Evolutionary conservation across 495 filamentous ascomycete species (phyloP), one percentile per base, ranked within the genome.

Genomic region (Bacidia rubella): DNA sequence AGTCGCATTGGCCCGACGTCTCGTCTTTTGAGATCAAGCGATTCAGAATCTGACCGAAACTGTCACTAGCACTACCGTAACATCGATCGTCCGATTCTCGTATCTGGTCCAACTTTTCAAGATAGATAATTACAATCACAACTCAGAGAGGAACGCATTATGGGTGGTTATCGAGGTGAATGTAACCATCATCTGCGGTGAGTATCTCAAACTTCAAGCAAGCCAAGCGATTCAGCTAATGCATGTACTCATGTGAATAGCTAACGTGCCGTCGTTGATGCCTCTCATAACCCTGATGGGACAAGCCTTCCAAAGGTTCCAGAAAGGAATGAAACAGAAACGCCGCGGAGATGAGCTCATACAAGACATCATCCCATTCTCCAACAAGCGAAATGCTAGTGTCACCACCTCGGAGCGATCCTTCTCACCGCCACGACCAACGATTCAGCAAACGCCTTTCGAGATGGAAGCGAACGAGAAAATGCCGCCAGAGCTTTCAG

Each of bases 151-250:
- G 5, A 20, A 7, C 5, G 41, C 20, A 9, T 5, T 57, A 10
- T 54, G 43, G 51, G 21, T 49, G 11, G 39, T 35, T 11, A 26
- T 49, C 19, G 55, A 57, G 27, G 21, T 44, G 3, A 44, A 57
- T 24, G 22, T 45, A 3, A 24, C 51, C 0, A 57, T 54, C 20
- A 35, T 53, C 11, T 54, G 55, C 47, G 55, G 55, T 57, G 1
- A 42, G 55, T 56, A 21, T 0, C 32, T n/a, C 29, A 15, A 35
- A 9, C 41, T 44, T 20, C 41, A 20, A 44, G 7, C 5, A 17
- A n/a, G 17, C 17, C 17, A 39, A 9, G n/a, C 32, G 9, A 39
- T 39, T 39, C n/a, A 39, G 12, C 41, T 44, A 9, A 17, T 22
- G 32, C 41, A 17, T 17, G 19, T 5, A 17, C 5, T 22, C 5